Evolutionary conservation across 2,329 filamentous ascomycete genomes (phyloP).

Genomic region (Fusarium caatingaense): DNA sequence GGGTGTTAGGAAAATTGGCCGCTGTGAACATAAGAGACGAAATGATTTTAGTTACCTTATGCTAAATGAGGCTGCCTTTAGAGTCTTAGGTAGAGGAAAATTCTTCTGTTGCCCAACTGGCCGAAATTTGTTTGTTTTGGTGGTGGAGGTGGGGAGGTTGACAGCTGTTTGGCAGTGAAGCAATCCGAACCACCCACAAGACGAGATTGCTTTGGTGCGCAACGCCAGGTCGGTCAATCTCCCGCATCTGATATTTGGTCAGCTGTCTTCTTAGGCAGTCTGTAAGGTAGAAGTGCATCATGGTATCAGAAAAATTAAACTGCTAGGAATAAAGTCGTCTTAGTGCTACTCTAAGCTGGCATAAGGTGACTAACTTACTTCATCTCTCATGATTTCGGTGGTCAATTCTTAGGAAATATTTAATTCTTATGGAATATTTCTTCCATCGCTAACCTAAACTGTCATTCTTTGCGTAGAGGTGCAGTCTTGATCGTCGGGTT

Average conservation of each 20-base stretch:
- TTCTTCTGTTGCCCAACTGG: not conserved
- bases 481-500: accelerated
- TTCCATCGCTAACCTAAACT: not conserved
- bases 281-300: not conserved
- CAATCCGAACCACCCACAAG: not conserved
- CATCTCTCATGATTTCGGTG: not conserved
- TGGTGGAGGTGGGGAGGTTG: not conserved
- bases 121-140: not conserved
- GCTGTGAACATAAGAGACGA: not conserved
- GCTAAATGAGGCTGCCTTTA: too few relatives aligned
- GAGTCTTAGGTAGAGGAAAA: not conserved
- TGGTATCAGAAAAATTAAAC: not conserved
- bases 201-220: not conserved
- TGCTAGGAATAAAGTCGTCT: not conserved
- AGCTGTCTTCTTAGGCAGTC: not conserved
- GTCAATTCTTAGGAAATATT: not conserved
- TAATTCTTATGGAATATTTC: too few relatives aligned
- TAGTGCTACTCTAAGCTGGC: not conserved
- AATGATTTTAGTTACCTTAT: not conserved
- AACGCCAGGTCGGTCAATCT: not conserved
- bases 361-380: not conserved
- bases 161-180: not conserved
- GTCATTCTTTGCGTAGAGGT: not conserved
- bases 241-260: not conserved
- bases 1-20: not conserved